Base-by-base conservation (phyloP, 371 early-diverging fungal species). In the Nematocida ironsii region DNA sequence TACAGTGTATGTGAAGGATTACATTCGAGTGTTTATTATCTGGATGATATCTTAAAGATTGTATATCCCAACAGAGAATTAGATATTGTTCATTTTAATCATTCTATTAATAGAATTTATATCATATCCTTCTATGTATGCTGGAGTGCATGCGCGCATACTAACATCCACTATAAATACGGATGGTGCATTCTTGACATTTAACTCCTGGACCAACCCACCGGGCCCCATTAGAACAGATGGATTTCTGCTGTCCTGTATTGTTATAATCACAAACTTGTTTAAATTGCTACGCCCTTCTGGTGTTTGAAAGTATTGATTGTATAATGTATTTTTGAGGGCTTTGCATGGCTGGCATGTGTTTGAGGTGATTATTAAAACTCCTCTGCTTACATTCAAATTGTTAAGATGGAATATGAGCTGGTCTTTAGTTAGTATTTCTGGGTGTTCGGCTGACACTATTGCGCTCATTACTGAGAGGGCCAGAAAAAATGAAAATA, bases 401-500 rank as follows among this genome's bases (percentile, higher is more conserved):
- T 20, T 25, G 6, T 5, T 16, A 57, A 57, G 20, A 16, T 6
- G 5, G 20, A 6, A 6, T 16, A 20, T 16, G 20, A 57, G 18
- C 5, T 57, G 16, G 16, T 57, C 58, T 0, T 57, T 57, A 16
- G 58, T 57, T 6, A 20, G 20, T 18, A 57, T 20, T 16, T 16
- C 16, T 50, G 6, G 50, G 50, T 50, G 16, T 16, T 57, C 20
- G 16, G 20, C 6, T 18, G 58, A 5, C 16, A 18, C 20, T 16
- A 57, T 6, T 13, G 9, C 52, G 13, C 9, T 52, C 52, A 52
- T 52, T 9, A 13, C 9, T 52, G 52, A 9, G 16, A 25, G 25
- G 58, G 58, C 45, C 9, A 62, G 20, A 62, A 62, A 62, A 62
- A 62, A 62, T 39, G 25, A 62, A 39, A 62, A 62, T 39, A 62